phyloP scores from a whole-genome alignment of 164 flowering plant species.

The Piper longum region DNA sequence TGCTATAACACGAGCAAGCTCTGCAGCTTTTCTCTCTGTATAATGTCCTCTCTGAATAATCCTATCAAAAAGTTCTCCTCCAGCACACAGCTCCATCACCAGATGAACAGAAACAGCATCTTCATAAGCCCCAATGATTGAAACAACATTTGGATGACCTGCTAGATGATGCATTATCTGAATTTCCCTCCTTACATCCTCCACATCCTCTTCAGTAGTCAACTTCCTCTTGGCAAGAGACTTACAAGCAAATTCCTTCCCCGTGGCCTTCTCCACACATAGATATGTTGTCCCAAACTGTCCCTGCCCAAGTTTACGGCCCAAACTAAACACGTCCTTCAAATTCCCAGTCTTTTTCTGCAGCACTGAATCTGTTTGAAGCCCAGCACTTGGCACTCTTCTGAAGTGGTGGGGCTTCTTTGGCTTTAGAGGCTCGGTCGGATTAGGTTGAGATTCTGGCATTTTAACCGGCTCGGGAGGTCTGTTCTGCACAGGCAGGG shows the following conservation, averaged over 20 bases:
- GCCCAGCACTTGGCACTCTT: conserved; percentile 45
- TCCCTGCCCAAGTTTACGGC: conserved; percentile 72
- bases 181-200: conserved; percentile 80
- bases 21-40: conserved; percentile 67
- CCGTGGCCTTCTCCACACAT: conserved; percentile 47
- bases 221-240: conserved; percentile 73
- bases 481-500: conserved; percentile 14
- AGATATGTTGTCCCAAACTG: conserved; percentile 75
- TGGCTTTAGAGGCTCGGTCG: conserved; percentile 10
- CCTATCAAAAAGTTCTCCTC: conserved; percentile 89
- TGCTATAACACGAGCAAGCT: conserved; percentile 52
- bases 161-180: conserved; percentile 83
- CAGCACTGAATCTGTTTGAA: conserved; percentile 45
- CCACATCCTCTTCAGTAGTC: conserved; percentile 49
- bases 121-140: conserved; percentile 65
- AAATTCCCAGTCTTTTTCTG: conserved; percentile 45
- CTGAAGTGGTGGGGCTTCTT: conserved; percentile 29
- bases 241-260: conserved; percentile 69
- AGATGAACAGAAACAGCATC: conserved; percentile 79
- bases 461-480: conserved; percentile 38
- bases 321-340: conserved; percentile 61
- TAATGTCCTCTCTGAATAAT: conserved; percentile 61
- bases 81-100: conserved; percentile 76
- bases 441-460: conserved; percentile 7
- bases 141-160: conserved; percentile 47